Percentiles rank a stretch among this genome's conserved stretches.
These are phyloP conservation scores for Apiospora rasikravindrae DNA, from an alignment of 2,329 filamentous ascomycete species.

Conservation along the genomic window DNA sequence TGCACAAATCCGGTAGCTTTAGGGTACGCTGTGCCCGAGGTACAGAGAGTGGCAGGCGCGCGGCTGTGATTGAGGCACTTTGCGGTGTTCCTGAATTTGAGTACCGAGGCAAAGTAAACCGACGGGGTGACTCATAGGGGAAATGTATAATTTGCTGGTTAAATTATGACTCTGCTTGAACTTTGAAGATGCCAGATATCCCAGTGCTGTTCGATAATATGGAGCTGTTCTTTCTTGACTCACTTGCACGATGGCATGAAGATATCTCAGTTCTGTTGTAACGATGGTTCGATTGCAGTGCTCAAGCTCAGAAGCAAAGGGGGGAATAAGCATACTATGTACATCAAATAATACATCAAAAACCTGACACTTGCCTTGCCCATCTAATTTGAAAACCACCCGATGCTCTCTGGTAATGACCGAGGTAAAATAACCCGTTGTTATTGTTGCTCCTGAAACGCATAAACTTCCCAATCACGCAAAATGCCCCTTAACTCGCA, in stretches of 20 bases:
- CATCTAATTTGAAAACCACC: constrained; percentile 3
- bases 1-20: constrained; percentile 58
- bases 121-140: not conserved
- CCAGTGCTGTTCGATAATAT: not conserved
- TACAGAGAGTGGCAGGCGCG: constrained; percentile 36
- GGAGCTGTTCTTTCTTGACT: not conserved
- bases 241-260: not conserved
- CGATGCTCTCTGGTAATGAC: not conserved
- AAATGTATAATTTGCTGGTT: not conserved
- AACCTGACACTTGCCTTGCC: constrained; percentile 10
- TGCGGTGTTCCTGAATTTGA: not conserved
- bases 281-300: constrained; percentile 5
- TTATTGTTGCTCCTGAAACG: not conserved
- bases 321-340: constrained; percentile 6
- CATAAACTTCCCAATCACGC: not conserved
- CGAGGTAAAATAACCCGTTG: not conserved
- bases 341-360: constrained; percentile 11
- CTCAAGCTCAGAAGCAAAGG: constrained; percentile 9
- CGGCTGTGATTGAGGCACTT: constrained; percentile 10
- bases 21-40: constrained; percentile 65
- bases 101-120: not conserved
- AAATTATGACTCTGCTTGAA: not conserved
- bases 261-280: not conserved
- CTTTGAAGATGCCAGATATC: not conserved
- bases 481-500: not conserved